phyloP scores from a whole-genome alignment of 2,329 filamentous ascomycete species.

The Furcasterigmium furcatum region DNA sequence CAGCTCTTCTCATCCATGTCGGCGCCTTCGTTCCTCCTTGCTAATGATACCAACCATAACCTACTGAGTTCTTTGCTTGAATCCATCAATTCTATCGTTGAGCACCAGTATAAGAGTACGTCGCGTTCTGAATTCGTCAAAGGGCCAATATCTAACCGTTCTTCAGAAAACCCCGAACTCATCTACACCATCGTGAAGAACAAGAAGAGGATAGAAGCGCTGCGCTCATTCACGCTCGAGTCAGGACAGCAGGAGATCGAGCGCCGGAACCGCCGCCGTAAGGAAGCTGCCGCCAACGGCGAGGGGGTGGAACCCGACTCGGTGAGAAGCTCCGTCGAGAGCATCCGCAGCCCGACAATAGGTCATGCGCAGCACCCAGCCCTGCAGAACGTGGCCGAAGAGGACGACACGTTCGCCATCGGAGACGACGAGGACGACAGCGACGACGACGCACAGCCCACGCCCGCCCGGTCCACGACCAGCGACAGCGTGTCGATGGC shows the following conservation, averaged over 20 bases:
- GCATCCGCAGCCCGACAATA: conserved; percentile 60
- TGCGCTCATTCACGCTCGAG: conserved; percentile 86
- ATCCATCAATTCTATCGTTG: conserved; percentile 84
- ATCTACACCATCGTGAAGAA: conserved; percentile 77
- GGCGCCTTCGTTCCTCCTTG: conserved; percentile 84
- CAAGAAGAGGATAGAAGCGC: conserved; percentile 76
- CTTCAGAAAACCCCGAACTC: conserved; percentile 72
- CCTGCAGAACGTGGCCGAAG: conserved; percentile 66
- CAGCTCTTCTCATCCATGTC: conserved; percentile 92
- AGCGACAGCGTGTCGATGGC: conserved; percentile 61
- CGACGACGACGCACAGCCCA: conserved; percentile 51
- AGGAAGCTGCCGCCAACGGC: conserved; percentile 54
- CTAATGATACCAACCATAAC: conserved; percentile 85
- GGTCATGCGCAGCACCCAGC: conserved; percentile 50
- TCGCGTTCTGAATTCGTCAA: conserved; percentile 3
- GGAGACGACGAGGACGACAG: conserved; percentile 75
- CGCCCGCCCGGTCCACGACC: conserved; percentile 60
- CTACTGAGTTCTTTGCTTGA: conserved; percentile 81
- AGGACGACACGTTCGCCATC: conserved; percentile 77
- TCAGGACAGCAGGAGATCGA: conserved; percentile 91
- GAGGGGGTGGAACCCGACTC: conserved; percentile 48
- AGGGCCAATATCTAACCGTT: not conserved
- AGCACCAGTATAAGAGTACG: conserved; percentile 80
- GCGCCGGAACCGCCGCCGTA: conserved; percentile 65
- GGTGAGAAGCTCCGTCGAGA: conserved; percentile 64